These are phyloP conservation scores for Cardiospermum halicacabum DNA, from an alignment of 345 rosid species.

Conservation along the genomic window DNA sequence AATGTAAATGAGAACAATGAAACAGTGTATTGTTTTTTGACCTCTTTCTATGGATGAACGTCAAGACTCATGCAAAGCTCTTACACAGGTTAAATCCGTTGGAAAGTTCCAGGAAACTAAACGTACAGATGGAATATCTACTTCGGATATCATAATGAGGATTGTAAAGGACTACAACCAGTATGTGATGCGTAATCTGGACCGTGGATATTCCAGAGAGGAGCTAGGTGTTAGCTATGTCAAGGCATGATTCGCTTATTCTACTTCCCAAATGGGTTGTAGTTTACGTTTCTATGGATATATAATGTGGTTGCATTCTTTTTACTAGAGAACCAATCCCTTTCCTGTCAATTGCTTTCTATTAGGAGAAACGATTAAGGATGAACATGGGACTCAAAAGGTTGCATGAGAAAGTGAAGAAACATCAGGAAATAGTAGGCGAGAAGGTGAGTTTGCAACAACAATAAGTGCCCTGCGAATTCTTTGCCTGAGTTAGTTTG, in stretches of 20 bases:
- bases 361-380: constrained; percentile 64
- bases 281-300: neutral
- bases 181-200: constrained; percentile 66
- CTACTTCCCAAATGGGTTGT: neutral
- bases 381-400: constrained; percentile 53
- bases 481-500: neutral
- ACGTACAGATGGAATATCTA: constrained; percentile 68
- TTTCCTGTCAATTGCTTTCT: neutral
- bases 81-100: constrained; percentile 39
- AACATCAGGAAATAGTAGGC: constrained; percentile 61
- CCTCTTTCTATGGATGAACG: neutral
- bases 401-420: constrained; percentile 59
- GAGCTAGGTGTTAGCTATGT: constrained; percentile 70
- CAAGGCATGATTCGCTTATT: constrained; percentile 32
- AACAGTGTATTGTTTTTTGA: neutral
- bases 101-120: constrained; percentile 68
- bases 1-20: too few species aligned
- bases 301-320: neutral
- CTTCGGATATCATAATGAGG: constrained; percentile 67
- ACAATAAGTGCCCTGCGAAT: neutral
- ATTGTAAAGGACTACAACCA: constrained; percentile 71
- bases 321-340: neutral
- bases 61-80: neutral
- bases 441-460: constrained; percentile 17
- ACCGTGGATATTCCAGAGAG: constrained; percentile 64